Percentiles rank a stretch among this genome's conserved stretches.
phyloP scores from a whole-genome alignment of 1,139 yeast genomes.

The Pichia kudriavzevii region DNA sequence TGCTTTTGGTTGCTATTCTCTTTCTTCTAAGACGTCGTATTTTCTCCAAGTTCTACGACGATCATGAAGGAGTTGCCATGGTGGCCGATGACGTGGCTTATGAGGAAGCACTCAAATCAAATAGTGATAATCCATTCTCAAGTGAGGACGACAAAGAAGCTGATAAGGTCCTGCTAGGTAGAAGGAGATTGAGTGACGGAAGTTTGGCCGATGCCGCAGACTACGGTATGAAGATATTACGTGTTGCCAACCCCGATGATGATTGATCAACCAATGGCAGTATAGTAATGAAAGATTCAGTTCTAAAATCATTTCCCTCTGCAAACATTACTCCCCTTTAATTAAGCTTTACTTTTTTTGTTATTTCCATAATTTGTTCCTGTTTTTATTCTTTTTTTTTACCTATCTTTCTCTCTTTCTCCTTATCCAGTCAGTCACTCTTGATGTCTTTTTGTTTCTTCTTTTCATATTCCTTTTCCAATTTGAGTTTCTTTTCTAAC shows the following conservation, averaged over 20 bases:
- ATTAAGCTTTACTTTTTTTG: neutral
- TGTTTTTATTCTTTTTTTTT: neutral
- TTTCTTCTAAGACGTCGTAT: conserved; percentile 44
- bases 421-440: too few relatives aligned
- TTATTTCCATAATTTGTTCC: neutral
- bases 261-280: conserved; percentile 1
- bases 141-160: conserved; percentile 26
- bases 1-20: conserved; percentile 36
- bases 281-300: too few relatives aligned
- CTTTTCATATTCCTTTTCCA: neutral
- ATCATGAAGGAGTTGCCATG: conserved; percentile 46
- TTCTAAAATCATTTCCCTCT: neutral
- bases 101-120: conserved; percentile 32
- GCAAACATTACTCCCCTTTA: conserved; percentile 23
- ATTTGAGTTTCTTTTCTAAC: neutral
- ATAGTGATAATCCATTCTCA: conserved; percentile 25
- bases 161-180: conserved; percentile 46
- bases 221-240: conserved; percentile 62
- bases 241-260: conserved; percentile 69
- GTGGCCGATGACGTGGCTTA: conserved; percentile 54
- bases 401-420: neutral
- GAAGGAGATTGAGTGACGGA: conserved; percentile 67
- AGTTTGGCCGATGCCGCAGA: conserved; percentile 74
- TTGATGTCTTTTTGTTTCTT: conserved; percentile 1
- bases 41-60: conserved; percentile 39